Conservation (phyloP, 129 eudicot species). For the Helichrysum umbraculigerum region DNA sequence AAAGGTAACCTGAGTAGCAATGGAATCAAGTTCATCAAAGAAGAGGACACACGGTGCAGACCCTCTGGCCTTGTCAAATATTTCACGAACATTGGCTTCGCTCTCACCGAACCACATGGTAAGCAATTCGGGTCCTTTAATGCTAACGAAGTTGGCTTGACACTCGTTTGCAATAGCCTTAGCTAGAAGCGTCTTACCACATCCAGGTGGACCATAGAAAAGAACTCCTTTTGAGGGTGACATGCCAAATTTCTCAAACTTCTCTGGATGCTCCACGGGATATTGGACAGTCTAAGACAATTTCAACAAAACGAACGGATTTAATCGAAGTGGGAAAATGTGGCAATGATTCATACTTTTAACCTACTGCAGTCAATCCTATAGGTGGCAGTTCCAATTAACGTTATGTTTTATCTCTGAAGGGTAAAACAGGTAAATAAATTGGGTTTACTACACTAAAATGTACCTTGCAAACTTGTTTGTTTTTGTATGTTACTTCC, state of each 20-base stretch:
- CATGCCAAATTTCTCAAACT: slow-evolving; percentile 85
- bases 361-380: not conserved
- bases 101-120: slow-evolving; percentile 93
- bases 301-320: not conserved
- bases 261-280: slow-evolving; percentile 91
- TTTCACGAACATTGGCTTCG: slow-evolving; percentile 83
- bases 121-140: slow-evolving; percentile 78
- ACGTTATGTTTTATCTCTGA: not conserved
- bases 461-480: too few relatives aligned
- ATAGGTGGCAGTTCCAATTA: not conserved
- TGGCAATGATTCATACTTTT: not conserved
- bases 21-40: slow-evolving; percentile 86
- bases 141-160: slow-evolving; percentile 78
- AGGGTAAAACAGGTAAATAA: not conserved
- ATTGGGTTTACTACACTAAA: too few relatives aligned
- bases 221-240: slow-evolving; percentile 86
- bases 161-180: slow-evolving; percentile 87
- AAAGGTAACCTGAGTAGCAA: slow-evolving; percentile 72
- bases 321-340: not conserved
- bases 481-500: too few relatives aligned
- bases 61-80: slow-evolving; percentile 78
- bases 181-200: slow-evolving; percentile 73
- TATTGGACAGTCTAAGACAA: slow-evolving; percentile 74
- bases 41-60: slow-evolving; percentile 87
- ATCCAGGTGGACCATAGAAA: slow-evolving; percentile 84